These are phyloP conservation scores for Leccinum pellstonianum DNA, from an alignment of 768 basidiomycete genomes.

Conservation along the genomic window DNA sequence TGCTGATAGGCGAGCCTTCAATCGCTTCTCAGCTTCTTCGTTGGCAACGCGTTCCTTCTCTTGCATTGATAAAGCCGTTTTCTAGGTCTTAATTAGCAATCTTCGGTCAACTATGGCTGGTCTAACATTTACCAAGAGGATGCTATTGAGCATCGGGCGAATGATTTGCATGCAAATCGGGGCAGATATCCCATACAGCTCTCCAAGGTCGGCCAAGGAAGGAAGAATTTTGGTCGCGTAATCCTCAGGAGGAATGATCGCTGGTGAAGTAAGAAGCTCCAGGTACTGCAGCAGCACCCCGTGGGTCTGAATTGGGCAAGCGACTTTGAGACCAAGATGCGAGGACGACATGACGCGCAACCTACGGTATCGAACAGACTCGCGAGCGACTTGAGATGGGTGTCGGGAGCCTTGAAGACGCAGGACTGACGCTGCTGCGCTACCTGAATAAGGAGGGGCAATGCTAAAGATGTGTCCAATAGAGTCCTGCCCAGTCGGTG, in stretches of 20 bases:
- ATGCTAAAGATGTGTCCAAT: constrained; percentile 69
- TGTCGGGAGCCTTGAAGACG: constrained; percentile 68
- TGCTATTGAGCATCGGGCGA: constrained; percentile 71
- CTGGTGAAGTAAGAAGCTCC: constrained; percentile 77
- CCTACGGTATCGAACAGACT: constrained; percentile 87
- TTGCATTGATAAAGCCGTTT: constrained; percentile 58
- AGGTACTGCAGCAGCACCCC: constrained; percentile 91
- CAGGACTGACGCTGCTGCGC: constrained; percentile 90
- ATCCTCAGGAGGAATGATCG: constrained; percentile 64
- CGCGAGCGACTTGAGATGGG: constrained; percentile 82
- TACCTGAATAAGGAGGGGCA: constrained; percentile 88
- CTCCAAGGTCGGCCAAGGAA: constrained; percentile 66
- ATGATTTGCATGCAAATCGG: constrained; percentile 94
- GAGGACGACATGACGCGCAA: constrained; percentile 22
- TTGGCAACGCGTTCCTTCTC: constrained; percentile 68
- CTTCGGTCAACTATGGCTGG: background rate
- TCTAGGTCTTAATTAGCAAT: constrained; percentile 36
- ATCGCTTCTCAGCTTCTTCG: constrained; percentile 76
- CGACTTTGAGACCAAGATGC: constrained; percentile 20
- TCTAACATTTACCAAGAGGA: constrained; percentile 51
- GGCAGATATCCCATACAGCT: constrained; percentile 75
- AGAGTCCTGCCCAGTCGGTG: constrained; percentile 63
- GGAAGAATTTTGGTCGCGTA: constrained; percentile 78
- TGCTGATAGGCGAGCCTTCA: constrained; percentile 72
- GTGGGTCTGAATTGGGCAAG: constrained; percentile 62